Evolutionary conservation across 257 asterid species (phyloP).

Genomic region (Nicotiana paniculata): DNA sequence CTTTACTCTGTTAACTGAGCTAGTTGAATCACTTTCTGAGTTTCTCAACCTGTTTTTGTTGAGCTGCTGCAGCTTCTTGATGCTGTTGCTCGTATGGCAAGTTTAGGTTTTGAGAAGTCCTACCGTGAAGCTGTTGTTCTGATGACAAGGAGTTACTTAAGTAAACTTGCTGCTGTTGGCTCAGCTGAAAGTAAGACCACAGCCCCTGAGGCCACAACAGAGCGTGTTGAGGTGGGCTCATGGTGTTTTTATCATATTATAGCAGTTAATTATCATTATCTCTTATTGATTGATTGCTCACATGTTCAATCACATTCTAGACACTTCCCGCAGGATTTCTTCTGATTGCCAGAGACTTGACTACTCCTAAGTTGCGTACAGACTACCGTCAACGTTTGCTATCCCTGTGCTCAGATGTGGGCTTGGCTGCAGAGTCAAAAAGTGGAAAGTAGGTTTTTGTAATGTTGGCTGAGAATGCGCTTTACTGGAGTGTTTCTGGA

Average conservation of each 20-base stretch:
- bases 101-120: conserved; percentile 94
- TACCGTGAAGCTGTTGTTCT: conserved; percentile 96
- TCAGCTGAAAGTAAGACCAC: conserved; percentile 84
- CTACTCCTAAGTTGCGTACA: conserved; percentile 62
- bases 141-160: conserved; percentile 85
- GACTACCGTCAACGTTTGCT: conserved; percentile 95
- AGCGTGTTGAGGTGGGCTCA: conserved; percentile 79
- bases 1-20: background rate
- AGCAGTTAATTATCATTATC: conserved; percentile 13
- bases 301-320: conserved; percentile 80
- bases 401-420: conserved; percentile 98
- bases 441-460: conserved; percentile 65
- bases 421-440: conserved; percentile 95
- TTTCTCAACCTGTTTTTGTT: conserved; percentile 53
- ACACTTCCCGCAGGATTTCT: conserved; percentile 97
- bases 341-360: conserved; percentile 74
- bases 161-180: conserved; percentile 76
- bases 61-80: conserved; percentile 98
- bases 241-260: conserved; percentile 14
- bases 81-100: conserved; percentile 99
- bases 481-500: conserved; percentile 14
- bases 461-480: conserved; percentile 15
- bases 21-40: conserved; percentile 18
- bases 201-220: conserved; percentile 86
- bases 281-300: conserved; percentile 47